Percentiles rank a stretch among this genome's conserved stretches.
These are phyloP conservation scores for Debaryomyces hansenii DNA, from an alignment of 805 yeast genomes.

Conservation along the genomic window DNA sequence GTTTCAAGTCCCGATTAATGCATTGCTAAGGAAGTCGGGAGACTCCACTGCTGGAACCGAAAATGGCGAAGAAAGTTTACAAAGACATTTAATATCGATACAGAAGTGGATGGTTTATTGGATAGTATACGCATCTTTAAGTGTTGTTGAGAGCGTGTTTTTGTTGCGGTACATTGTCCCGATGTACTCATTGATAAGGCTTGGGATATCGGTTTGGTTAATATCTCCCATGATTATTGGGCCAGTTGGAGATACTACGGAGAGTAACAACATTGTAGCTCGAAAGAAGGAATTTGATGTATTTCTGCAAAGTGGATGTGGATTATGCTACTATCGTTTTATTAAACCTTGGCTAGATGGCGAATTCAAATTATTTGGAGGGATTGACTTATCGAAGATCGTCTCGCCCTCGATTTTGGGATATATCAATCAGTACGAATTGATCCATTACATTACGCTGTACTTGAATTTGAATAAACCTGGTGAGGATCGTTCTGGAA, in stretches of 20 bases:
- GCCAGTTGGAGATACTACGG: background rate
- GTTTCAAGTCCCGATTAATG: constrained; percentile 38
- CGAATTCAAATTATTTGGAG: constrained; percentile 11
- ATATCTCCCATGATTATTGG: constrained; percentile 43
- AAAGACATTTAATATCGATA: constrained; percentile 23
- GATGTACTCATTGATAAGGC: constrained; percentile 48
- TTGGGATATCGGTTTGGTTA: constrained; percentile 60
- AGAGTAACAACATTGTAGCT: constrained; percentile 3
- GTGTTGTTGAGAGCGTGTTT: constrained; percentile 40
- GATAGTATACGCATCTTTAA: constrained; percentile 54
- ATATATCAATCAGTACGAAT: background rate
- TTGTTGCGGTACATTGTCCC: constrained; percentile 54
- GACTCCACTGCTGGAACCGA: constrained; percentile 7
- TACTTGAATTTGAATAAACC: background rate
- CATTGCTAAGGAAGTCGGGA: constrained; percentile 28
- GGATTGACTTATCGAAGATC: background rate
- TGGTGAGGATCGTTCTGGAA: background rate
- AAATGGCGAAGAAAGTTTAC: constrained; percentile 17
- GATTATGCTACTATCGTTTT: constrained; percentile 25
- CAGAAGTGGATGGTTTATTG: constrained; percentile 56
- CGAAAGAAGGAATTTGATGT: constrained; percentile 23
- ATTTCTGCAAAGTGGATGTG: constrained; percentile 33
- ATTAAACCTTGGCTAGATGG: constrained; percentile 30
- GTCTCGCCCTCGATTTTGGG: background rate
- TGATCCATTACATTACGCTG: background rate